Evolutionary conservation across 1,284 basidiomycete genomes (phyloP), one percentile per base, ranked within the genome.

Genomic region (Ceratobasidium sp.): DNA sequence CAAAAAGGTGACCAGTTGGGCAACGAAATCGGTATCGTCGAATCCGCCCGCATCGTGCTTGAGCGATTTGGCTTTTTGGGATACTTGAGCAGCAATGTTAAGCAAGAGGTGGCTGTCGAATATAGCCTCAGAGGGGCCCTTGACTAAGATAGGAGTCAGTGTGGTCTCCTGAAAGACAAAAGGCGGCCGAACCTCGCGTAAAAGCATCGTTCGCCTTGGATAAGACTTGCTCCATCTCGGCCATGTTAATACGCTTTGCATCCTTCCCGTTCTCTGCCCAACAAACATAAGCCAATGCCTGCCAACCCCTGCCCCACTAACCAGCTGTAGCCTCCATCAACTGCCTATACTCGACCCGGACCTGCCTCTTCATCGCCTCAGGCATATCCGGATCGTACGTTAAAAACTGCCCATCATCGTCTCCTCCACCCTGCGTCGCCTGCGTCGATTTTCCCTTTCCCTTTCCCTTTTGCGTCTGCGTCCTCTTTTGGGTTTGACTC

Each of bases 21-120:
- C 82, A 58, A 96, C 84, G 78, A 94, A 95, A 75, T 95, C 93
- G 76, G 94, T 93, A 41, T 91, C 84, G 79, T 96, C 94, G 79
- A 96, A 95, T 19, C 89, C 88, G 62, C 92, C 90, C 0, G 88
- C 87, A 71, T 92, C 92, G 0, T 92, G 89, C 81, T 92, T 93
- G 87, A 95, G 89, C n/a, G 90, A 88, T 48, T 92, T 90, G 14
- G 93, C 93, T 81, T 94, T 93, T 78, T 90, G 88, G 0, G 91
- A 43, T 6, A 48, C 62, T 49, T 58, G 54, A n/a, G 73, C 59
- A 16, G 72, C 54, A 27, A 74, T 64, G n/a, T 46, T 65, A 37
- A 64, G 61, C 41, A 63, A 49, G 37, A 85, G 56, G 87, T 84
- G 41, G 90, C 88, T 78, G 87, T 87, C 27, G 86, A 82, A 77